These are phyloP conservation scores for Coprinopsis cinerea DNA, from an alignment of 768 basidiomycete genomes.

Conservation along the genomic window DNA sequence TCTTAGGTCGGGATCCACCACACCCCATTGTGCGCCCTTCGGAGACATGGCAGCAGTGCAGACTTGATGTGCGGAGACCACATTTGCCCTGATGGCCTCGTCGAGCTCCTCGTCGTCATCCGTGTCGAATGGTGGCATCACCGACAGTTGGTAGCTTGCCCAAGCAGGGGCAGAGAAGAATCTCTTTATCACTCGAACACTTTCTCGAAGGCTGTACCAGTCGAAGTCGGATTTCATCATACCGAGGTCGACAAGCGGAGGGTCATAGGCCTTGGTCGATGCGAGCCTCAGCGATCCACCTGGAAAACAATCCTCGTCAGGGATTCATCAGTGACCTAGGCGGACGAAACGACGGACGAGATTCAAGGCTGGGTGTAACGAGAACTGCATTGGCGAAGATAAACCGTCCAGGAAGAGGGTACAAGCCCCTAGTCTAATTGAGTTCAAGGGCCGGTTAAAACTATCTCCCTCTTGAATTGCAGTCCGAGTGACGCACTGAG, in stretches of 20 bases:
- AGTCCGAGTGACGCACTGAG: not conserved
- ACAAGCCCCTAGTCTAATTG: not conserved
- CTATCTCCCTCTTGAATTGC: not conserved
- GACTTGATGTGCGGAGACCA: too few relatives aligned
- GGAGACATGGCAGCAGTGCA: conserved; percentile 20
- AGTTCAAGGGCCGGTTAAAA: not conserved
- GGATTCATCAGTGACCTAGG: not conserved
- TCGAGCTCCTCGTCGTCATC: conserved; percentile 4
- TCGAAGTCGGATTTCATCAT: conserved; percentile 19
- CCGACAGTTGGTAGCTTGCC: conserved; percentile 14
- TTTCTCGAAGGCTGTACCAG: conserved; percentile 16
- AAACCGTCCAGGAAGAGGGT: not conserved
- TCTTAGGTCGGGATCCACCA: conserved; percentile 30
- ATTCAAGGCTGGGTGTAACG: too few relatives aligned
- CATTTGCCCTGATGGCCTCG: conserved; percentile 3
- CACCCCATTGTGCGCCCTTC: conserved; percentile 22
- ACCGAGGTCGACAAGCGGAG: conserved; percentile 21
- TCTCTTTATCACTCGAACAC: conserved; percentile 13
- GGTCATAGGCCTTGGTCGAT: conserved; percentile 1
- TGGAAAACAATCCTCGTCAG: not conserved
- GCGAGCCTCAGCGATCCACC: not conserved
- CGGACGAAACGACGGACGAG: too few relatives aligned
- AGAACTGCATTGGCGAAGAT: not conserved
- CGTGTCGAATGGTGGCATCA: conserved; percentile 5
- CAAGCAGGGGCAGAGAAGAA: conserved; percentile 17